Evolutionary conservation across 805 yeast genomes (phyloP), one percentile per base, ranked within the genome.

Genomic region (Tetrapisispora fleetii): DNA sequence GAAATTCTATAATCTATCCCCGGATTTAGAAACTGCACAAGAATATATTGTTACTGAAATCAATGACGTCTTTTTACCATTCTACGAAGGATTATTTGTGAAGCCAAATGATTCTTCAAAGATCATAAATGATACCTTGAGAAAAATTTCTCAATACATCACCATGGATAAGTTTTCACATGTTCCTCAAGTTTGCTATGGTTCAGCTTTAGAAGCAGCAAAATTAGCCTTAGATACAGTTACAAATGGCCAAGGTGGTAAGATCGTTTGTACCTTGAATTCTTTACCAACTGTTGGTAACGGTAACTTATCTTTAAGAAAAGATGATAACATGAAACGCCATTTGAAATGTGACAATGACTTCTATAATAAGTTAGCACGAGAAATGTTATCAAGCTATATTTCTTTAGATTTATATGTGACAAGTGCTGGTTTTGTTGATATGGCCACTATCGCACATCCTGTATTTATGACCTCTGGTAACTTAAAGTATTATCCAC

Each of bases 201-300:
- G 95, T 0, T 78, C 85, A 2, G 95, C 95, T 1, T 65, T 87
- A 30, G 72, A 79, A 47, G 78, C 81, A 2, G 89, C 91, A 0
- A 68, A 73, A 55, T 61, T 76, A 47, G 80, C 86, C 10, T 69
- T 87, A 27, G 74, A 73, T 38, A 64, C 67, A 27, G 74, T 73
- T 32, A 59, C 68, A 2, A 52, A 53, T 7, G 58, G 65, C 1
- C 95, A 91, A 5, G 91, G 91, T 49, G 98, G 97, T 48, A 85
- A 88, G 55, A 80, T 90, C 37, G 75, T 83, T 17, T 75, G 84
- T 0, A 63, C 83, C 3, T 67, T 89, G 40, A 74, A 86, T 1
- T 68, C 80, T 2, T 62, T 87, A 32, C 95, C 98, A 7, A 74
- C 87, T 1, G 76, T 80, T 75, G 95, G 95, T 0, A 83, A 88